These are phyloP conservation scores for Oryza coarctata DNA, from an alignment of 176 grass and related monocot genomes.

Conservation along the genomic window DNA sequence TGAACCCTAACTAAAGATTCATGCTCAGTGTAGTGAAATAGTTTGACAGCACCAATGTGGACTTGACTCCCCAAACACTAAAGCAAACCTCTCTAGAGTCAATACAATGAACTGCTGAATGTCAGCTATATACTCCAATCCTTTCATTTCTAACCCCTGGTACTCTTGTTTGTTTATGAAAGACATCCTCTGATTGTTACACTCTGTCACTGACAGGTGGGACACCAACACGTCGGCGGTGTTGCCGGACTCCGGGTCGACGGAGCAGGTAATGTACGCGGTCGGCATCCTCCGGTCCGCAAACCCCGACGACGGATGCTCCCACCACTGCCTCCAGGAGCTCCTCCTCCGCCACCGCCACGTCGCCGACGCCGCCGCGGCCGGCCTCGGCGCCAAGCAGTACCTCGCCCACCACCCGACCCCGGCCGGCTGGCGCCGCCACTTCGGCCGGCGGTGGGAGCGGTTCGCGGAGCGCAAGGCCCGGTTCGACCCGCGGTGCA, in stretches of 20 bases:
- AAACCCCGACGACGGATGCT: slow-evolving; percentile 48
- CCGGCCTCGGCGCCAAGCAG: slow-evolving; percentile 50
- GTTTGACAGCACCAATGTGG: slow-evolving; percentile 23
- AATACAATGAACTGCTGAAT: slow-evolving; percentile 34
- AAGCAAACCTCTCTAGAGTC: slow-evolving; percentile 18
- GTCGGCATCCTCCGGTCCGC: slow-evolving; percentile 72
- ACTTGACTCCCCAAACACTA: slow-evolving; percentile 23
- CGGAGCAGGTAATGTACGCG: slow-evolving; percentile 56
- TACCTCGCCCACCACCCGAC: slow-evolving; percentile 67
- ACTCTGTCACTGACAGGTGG: slow-evolving; percentile 52
- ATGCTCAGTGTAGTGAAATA: slow-evolving; percentile 37
- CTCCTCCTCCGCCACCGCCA: slow-evolving; percentile 48
- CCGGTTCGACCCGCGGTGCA: slow-evolving; percentile 60
- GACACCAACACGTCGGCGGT: slow-evolving; percentile 69
- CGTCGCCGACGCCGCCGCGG: slow-evolving; percentile 41
- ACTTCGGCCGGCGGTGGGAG: slow-evolving; percentile 64
- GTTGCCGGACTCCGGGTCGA: slow-evolving; percentile 54
- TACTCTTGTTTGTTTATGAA: background rate
- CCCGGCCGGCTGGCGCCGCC: slow-evolving; percentile 43
- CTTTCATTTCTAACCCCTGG: background rate
- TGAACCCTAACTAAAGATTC: slow-evolving; percentile 29
- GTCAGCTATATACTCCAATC: slow-evolving; percentile 20
- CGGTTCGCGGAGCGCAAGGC: slow-evolving; percentile 59
- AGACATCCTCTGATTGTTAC: slow-evolving; percentile 22
- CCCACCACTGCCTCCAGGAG: slow-evolving; percentile 49